These are phyloP conservation scores for Choanephora cucurbitarum DNA, from an alignment of 371 early-diverging fungal genomes.

Conservation along the genomic window DNA sequence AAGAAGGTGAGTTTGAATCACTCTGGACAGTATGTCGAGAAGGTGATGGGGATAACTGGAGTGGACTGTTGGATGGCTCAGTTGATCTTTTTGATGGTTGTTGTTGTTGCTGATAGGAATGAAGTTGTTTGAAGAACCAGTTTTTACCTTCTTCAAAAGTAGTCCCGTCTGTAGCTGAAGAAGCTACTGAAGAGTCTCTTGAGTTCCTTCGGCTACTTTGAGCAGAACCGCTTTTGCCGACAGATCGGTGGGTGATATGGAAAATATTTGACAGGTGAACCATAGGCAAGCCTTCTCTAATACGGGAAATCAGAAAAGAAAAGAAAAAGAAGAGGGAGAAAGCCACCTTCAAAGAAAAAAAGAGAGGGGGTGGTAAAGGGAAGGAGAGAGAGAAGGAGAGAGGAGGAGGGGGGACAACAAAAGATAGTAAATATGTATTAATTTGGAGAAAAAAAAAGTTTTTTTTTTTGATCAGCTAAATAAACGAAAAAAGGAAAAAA, in stretches of 20 bases:
- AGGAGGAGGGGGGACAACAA: too few relatives aligned
- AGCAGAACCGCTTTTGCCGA: conserved; percentile 9
- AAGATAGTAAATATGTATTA: too few relatives aligned
- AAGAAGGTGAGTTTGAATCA: conserved; percentile 6
- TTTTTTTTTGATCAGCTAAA: too few relatives aligned
- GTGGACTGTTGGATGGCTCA: neutral
- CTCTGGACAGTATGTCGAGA: conserved; percentile 6
- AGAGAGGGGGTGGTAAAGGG: too few relatives aligned
- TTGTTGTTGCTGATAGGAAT: conserved; percentile 8
- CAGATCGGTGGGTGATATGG: conserved; percentile 10
- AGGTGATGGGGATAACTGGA: conserved; percentile 8
- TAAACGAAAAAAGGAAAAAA: too few relatives aligned
- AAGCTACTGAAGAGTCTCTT: conserved; percentile 15
- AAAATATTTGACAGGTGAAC: conserved; percentile 21
- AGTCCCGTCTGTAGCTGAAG: conserved; percentile 9
- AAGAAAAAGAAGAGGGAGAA: neutral
- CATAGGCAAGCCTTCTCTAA: too few relatives aligned
- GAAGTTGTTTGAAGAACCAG: conserved; percentile 22
- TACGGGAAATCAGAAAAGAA: neutral
- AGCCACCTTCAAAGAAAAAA: too few relatives aligned
- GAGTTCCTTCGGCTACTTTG: conserved; percentile 25
- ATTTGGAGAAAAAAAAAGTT: too few relatives aligned
- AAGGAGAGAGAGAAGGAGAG: too few relatives aligned
- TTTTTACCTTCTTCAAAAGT: conserved; percentile 24
- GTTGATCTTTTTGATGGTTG: neutral